Base-by-base conservation (phyloP, 148 eudicot genomes). In the Amaranthus cruentus region DNA sequence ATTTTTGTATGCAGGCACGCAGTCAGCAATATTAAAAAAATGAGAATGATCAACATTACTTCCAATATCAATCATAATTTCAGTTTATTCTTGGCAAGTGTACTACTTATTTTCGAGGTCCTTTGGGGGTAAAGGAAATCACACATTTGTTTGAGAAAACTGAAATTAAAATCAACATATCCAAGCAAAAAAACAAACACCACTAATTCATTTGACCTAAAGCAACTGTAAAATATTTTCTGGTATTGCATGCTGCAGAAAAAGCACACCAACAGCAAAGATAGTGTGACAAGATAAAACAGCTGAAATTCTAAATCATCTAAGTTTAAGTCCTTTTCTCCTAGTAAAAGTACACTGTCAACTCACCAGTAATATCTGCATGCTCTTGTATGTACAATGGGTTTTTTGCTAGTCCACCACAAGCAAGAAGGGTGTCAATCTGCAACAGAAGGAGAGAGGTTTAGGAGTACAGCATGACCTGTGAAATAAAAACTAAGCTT, bases 381-480 rank as follows among this genome's bases (percentile, higher is more conserved):
- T 96, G 99, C 80, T 95, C 93, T 85, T 95, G 98, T 78, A 90
- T 81, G 81, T 90, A 95, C 79, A 95, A 75, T 44, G 92, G 75
- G 74, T 95, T 95, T 87, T 95, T 95, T 59, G 92, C 80, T 75
- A 91, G 97, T 73, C 98, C 97, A 84, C 98, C 98, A 65, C 97
- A 91, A 46, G 98, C 98, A 67, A 95, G 88, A 77, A 95, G 85
- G 11, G 91, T 91, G 83, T 95, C 91, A 79, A 95, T 86, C 98
- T 95, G 89, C 56, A 55, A 76, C 73, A 62, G 54, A 70, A 38
- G 65, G 51, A 47, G 18, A 46, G 14, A 81, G 38, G 4, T 8
- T 47, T 53, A 66, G 62, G 21, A 62, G 58, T 18, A 71, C 15
- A 44, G 74, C 52, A 56, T 18, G 21, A 75, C 5, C 46, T 15